phyloP scores from a whole-genome alignment of 208 protist species.

The Leishmania tarentolae region DNA sequence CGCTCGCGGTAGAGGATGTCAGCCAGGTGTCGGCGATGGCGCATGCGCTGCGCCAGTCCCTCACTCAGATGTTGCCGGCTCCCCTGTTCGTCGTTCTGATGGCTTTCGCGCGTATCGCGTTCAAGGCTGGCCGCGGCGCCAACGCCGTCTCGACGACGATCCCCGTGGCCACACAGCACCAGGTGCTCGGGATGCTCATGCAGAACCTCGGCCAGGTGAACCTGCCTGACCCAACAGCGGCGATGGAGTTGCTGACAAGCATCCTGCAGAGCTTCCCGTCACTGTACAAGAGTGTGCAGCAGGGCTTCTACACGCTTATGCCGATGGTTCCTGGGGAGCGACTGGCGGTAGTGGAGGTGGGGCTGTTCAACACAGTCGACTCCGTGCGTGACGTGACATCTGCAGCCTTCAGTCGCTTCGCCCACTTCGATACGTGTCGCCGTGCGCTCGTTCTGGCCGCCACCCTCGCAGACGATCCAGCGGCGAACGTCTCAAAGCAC shows the following conservation, averaged over 20 bases:
- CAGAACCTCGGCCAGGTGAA: constrained; percentile 73
- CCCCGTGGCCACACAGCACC: constrained; percentile 87
- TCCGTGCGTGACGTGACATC: constrained; percentile 80
- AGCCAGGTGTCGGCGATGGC: constrained; percentile 65
- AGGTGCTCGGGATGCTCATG: constrained; percentile 81
- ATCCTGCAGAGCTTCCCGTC: constrained; percentile 83
- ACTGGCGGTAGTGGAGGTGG: constrained; percentile 59
- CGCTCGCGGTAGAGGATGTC: constrained; percentile 64
- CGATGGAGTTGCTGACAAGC: constrained; percentile 65
- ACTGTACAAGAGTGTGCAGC: constrained; percentile 84
- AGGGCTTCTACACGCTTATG: constrained; percentile 85
- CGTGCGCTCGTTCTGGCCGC: constrained; percentile 78
- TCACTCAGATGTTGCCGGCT: constrained; percentile 81
- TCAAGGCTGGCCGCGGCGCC: constrained; percentile 77
- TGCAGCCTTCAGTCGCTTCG: constrained; percentile 64
- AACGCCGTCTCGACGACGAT: constrained; percentile 83
- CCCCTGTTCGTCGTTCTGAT: constrained; percentile 80
- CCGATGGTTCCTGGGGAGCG: constrained; percentile 61
- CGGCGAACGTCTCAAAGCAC: constrained; percentile 45
- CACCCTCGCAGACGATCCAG: constrained; percentile 49
- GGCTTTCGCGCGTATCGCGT: constrained; percentile 76
- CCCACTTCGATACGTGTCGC: constrained; percentile 77
- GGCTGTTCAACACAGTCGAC: constrained; percentile 71
- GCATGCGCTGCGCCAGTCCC: constrained; percentile 56
- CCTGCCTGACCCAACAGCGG: constrained; percentile 68